Conservation (phyloP, 495 filamentous ascomycete genomes). For the Penicillium fimorum region DNA sequence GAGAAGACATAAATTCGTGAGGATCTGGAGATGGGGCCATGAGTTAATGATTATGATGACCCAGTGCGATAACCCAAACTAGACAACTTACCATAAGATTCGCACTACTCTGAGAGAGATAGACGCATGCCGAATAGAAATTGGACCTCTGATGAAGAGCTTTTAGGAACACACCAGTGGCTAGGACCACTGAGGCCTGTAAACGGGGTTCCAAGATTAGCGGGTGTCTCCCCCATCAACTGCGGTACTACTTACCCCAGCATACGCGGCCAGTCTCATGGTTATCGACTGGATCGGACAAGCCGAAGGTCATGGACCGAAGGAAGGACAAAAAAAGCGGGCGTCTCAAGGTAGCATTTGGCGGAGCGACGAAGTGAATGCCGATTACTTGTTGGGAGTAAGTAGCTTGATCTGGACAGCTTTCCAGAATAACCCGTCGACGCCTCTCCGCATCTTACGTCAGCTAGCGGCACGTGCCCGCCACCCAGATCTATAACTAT, state of each 20-base stretch:
- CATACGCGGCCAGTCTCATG: slow-evolving; percentile 55
- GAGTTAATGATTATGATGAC: neutral
- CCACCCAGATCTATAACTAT: slow-evolving; percentile 11
- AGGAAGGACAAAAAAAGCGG: slow-evolving; percentile 13
- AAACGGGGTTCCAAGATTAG: slow-evolving; percentile 20
- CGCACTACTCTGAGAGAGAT: slow-evolving; percentile 91
- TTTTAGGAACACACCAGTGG: slow-evolving; percentile 76
- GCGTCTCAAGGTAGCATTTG: slow-evolving; percentile 23
- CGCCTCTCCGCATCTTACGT: slow-evolving; percentile 38
- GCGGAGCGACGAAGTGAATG: slow-evolving; percentile 11
- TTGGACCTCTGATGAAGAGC: slow-evolving; percentile 94
- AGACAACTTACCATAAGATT: slow-evolving; percentile 74
- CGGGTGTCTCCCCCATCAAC: slow-evolving; percentile 2
- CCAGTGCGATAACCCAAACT: slow-evolving; percentile 1
- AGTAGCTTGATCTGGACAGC: slow-evolving; percentile 41
- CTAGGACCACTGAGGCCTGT: slow-evolving; percentile 73
- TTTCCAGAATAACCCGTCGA: slow-evolving; percentile 26
- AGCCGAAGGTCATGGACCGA: slow-evolving; percentile 35
- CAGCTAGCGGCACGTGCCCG: slow-evolving; percentile 30
- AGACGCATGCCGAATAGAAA: slow-evolving; percentile 96
- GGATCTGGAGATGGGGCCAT: slow-evolving; percentile 55
- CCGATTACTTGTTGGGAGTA: slow-evolving; percentile 5
- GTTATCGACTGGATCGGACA: slow-evolving; percentile 25
- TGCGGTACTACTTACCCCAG: slow-evolving; percentile 42
- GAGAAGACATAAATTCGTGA: slow-evolving; percentile 84